Evolutionary conservation across 805 yeast genomes (phyloP).

Genomic region (Candida stauntonica): DNA sequence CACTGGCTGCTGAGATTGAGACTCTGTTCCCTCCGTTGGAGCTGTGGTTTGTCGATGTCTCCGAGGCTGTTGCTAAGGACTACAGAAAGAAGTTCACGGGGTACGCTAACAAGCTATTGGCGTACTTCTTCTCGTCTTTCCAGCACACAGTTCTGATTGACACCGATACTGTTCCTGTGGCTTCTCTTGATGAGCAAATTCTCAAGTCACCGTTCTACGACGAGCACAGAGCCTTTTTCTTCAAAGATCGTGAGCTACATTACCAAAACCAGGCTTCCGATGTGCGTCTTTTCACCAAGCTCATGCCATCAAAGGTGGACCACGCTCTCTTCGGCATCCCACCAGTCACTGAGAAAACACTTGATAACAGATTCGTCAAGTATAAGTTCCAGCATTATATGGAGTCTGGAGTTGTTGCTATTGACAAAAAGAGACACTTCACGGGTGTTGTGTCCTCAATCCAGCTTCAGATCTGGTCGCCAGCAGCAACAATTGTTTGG

Average conservation of each 20-base stretch:
- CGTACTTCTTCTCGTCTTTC: slow-evolving; percentile 45
- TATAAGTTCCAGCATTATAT: slow-evolving; percentile 35
- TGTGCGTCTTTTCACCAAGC: slow-evolving; percentile 37
- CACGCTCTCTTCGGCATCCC: slow-evolving; percentile 33
- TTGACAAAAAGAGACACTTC: slow-evolving; percentile 47
- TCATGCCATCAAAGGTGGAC: slow-evolving; percentile 40
- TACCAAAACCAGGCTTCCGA: slow-evolving; percentile 23
- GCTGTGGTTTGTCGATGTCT: slow-evolving; percentile 37
- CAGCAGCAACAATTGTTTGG: slow-evolving; percentile 46
- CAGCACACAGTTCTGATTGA: slow-evolving; percentile 46
- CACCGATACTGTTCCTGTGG: slow-evolving; percentile 45
- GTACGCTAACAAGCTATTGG: slow-evolving; percentile 45
- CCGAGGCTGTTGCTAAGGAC: slow-evolving; percentile 18
- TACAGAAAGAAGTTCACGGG: slow-evolving; percentile 29
- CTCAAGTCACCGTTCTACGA: slow-evolving; percentile 32
- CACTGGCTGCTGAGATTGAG: slow-evolving; percentile 4
- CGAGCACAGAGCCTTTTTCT: slow-evolving; percentile 37
- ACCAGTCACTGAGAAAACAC: slow-evolving; percentile 32
- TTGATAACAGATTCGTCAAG: slow-evolving; percentile 36
- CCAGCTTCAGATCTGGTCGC: slow-evolving; percentile 35
- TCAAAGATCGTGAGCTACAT: slow-evolving; percentile 41
- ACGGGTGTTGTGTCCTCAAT: slow-evolving; percentile 42
- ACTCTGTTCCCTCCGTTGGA: slow-evolving; percentile 30
- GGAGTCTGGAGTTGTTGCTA: slow-evolving; percentile 43
- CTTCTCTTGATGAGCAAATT: slow-evolving; percentile 33